Percentiles rank a stretch among this genome's conserved stretches.
phyloP scores from a whole-genome alignment of 257 asterid genomes.

The Ophiorrhiza pumila region DNA sequence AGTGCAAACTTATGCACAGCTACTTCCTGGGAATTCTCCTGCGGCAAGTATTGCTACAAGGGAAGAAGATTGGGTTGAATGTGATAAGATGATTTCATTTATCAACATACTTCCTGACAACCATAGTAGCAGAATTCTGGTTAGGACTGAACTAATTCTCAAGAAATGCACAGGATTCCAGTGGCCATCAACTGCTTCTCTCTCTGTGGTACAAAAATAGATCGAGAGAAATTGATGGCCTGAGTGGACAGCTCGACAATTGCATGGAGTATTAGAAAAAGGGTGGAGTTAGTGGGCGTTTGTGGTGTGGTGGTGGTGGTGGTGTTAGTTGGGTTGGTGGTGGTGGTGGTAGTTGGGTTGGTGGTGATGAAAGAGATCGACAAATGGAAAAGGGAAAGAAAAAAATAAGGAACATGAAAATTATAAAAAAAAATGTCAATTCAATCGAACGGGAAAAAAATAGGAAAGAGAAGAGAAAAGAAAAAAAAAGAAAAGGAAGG shows the following conservation, averaged over 20 bases:
- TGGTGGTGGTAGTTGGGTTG: too few relatives aligned
- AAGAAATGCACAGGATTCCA: constrained; percentile 53
- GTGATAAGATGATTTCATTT: constrained; percentile 59
- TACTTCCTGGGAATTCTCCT: constrained; percentile 87
- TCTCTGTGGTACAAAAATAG: constrained; percentile 88
- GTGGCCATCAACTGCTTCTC: constrained; percentile 86
- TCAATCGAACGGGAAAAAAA: too few relatives aligned
- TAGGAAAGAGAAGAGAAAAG: too few relatives aligned
- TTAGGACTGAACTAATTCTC: constrained; percentile 73
- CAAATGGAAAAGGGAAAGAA: too few relatives aligned
- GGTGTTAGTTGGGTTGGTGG: too few relatives aligned
- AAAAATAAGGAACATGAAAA: too few relatives aligned
- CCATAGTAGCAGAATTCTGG: constrained; percentile 42
- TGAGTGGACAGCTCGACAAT: constrained; percentile 91
- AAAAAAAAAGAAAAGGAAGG: too few relatives aligned
- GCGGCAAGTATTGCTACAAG: constrained; percentile 60
- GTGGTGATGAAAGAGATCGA: too few relatives aligned
- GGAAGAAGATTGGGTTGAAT: constrained; percentile 96
- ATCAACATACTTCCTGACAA: constrained; percentile 38
- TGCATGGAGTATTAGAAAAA: too few relatives aligned
- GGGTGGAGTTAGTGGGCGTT: too few relatives aligned
- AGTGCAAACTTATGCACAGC: constrained; percentile 79
- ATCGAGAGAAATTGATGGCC: constrained; percentile 82
- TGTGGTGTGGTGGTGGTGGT: too few relatives aligned
- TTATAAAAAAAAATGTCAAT: too few relatives aligned